Percentiles rank a stretch among this genome's conserved stretches.
Evolutionary conservation across 78 protist genomes (phyloP).

Genomic region (Cavenderia fasciculata): DNA sequence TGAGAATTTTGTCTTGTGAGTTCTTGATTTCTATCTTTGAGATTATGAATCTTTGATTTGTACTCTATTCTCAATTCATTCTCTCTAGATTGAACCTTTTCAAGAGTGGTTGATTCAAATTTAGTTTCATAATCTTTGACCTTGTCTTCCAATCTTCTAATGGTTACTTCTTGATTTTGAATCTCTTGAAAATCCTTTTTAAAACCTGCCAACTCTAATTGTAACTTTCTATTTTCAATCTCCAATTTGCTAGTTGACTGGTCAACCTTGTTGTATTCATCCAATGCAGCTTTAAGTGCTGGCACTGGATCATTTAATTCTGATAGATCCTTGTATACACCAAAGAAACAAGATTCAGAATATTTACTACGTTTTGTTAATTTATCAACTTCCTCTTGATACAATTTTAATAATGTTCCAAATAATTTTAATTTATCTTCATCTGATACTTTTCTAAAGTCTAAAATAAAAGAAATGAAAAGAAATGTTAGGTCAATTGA

Average conservation of each 20-base stretch:
- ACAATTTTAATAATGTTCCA: constrained; percentile 60
- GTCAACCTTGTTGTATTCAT: constrained; percentile 42
- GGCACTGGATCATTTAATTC: constrained; percentile 65
- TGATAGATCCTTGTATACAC: constrained; percentile 41
- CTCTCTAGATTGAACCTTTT: constrained; percentile 20
- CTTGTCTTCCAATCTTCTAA: constrained; percentile 77
- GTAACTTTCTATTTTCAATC: constrained; percentile 68
- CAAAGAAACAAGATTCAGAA: constrained; percentile 56
- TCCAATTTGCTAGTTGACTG: constrained; percentile 28
- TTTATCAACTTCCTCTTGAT: constrained; percentile 79
- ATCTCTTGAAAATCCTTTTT: constrained; percentile 79
- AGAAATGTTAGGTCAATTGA: no score
- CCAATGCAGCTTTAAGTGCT: constrained; percentile 64
- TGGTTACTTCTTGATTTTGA: constrained; percentile 81
- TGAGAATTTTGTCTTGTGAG: constrained; percentile 2
- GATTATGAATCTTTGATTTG: neutral
- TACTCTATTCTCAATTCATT: constrained; percentile 38
- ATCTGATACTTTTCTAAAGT: constrained; percentile 59
- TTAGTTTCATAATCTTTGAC: constrained; percentile 50
- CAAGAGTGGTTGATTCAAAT: neutral
- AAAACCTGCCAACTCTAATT: constrained; percentile 29
- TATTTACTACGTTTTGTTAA: constrained; percentile 57
- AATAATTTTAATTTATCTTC: constrained; percentile 63
- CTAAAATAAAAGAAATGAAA: no score
- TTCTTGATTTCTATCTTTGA: constrained; percentile 40